Base-by-base conservation (phyloP, 1,284 basidiomycete genomes). In the Ceratobasidium sp. region DNA sequence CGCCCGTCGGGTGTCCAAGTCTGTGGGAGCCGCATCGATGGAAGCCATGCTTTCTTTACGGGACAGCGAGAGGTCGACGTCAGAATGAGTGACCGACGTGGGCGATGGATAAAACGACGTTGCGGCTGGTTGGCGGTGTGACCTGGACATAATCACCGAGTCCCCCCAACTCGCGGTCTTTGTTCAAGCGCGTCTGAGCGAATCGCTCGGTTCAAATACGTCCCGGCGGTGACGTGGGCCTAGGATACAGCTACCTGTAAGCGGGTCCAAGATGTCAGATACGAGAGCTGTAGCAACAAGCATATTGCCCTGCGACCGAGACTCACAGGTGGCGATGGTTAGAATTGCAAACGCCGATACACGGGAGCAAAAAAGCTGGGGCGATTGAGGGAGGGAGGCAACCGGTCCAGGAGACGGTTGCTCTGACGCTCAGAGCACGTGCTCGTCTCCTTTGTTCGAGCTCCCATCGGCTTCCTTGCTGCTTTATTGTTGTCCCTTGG, bases 91-190 rank as follows among this genome's bases (percentile, higher is more conserved):
- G 16, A 23, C 36, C 3, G 65, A 57, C 18, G 26, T 55, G 26
- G 53, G 65, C 12, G 48, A 53, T 43, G 65, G 65, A 30, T 69
- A 57, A 53, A 57, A 67, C 4, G 65, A 69, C 3, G 65, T 57
- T 32, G 46, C 34, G 50, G 52, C 26, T 57, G 32, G 21, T 60
- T 39, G 58, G 26, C 21, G 36, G 21, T 45, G 36, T 16, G 21
- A 12, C 26, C 39, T 14, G 41, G 58, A 60, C 39, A 43, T 41
- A 4, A 39, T 60, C n/a, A n/a, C n/a, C n/a, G n/a, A n/a, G n/a
- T n/a, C n/a, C n/a, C n/a, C n/a, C n/a, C n/a, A n/a, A n/a, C n/a
- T n/a, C n/a, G n/a, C n/a, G n/a, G 36, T 39, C 53, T 36, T 21
- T 57, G 18, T 45, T 39, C 36, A 39, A 39, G 36, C 5, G 36